A percentile compares a stretch with the other conserved stretches of the same genome.
phyloP scores from a whole-genome alignment of 2,329 filamentous ascomycete species.

The Epichloe aotearoae region DNA sequence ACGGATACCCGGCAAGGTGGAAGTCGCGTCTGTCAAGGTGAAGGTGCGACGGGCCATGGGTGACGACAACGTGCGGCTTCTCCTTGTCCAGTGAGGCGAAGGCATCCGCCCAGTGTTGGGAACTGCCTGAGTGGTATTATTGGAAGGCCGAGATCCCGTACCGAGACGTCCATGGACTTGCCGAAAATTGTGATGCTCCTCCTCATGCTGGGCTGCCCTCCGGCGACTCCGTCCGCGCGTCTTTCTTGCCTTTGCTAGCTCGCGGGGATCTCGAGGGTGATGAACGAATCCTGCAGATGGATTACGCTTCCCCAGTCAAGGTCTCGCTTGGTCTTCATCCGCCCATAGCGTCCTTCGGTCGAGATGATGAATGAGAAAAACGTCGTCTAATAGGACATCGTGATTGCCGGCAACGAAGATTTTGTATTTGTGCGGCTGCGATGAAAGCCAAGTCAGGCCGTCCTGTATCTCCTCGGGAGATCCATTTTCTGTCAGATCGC shows the following conservation, averaged over 20 bases:
- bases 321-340: slow-evolving; percentile 5
- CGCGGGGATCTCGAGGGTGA: slow-evolving; percentile 7
- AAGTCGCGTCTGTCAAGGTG: slow-evolving; percentile 14
- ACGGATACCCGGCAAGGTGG: slow-evolving; percentile 12
- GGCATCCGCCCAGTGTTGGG: slow-evolving; percentile 6
- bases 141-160: slow-evolving; percentile 13
- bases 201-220: neutral
- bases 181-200: slow-evolving; percentile 10
- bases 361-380: neutral
- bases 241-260: neutral
- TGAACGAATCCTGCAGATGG: slow-evolving; percentile 9
- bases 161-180: slow-evolving; percentile 12
- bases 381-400: slow-evolving; percentile 21
- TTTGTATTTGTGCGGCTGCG: slow-evolving; percentile 27
- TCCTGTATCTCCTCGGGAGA: slow-evolving; percentile 25
- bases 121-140: slow-evolving; percentile 9
- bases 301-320: slow-evolving; percentile 12
- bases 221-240: neutral
- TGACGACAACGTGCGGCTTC: slow-evolving; percentile 12
- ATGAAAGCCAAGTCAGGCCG: slow-evolving; percentile 27
- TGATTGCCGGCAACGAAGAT: slow-evolving; percentile 35
- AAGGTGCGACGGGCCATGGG: slow-evolving; percentile 13
- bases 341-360: slow-evolving; percentile 11
- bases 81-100: neutral
- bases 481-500: slow-evolving; percentile 34